Conservation (phyloP, 2,329 filamentous ascomycete genomes). For the Penicillium hesseltinei region DNA sequence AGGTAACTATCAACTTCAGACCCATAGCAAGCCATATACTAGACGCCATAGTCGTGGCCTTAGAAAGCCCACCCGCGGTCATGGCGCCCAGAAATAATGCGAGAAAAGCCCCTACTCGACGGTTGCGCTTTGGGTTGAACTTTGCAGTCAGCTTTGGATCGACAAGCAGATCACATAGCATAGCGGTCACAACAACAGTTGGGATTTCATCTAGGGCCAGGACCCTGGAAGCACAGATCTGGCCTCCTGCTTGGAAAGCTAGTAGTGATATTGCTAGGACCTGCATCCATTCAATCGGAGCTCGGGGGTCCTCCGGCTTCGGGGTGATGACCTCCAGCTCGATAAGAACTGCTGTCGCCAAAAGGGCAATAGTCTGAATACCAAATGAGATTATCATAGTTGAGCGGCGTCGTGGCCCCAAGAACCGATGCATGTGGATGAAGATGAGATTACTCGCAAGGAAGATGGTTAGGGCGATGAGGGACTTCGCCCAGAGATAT, state of each 20-base stretch:
- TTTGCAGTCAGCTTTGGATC: conserved; percentile 31
- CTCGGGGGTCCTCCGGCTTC: conserved; percentile 28
- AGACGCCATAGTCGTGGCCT: conserved; percentile 34
- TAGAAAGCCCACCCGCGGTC: conserved; percentile 42
- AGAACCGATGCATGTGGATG: conserved; percentile 33
- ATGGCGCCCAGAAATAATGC: conserved; percentile 43
- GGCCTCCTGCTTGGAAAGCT: conserved; percentile 43
- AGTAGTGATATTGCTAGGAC: conserved; percentile 40
- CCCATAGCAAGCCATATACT: conserved; percentile 43
- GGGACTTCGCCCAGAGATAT: conserved; percentile 45
- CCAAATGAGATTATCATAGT: conserved; percentile 42
- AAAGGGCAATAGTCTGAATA: conserved; percentile 37
- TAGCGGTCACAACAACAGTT: conserved; percentile 43
- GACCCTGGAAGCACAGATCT: conserved; percentile 40
- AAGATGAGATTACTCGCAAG: conserved; percentile 42
- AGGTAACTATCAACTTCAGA: conserved; percentile 36
- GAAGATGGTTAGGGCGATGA: conserved; percentile 42
- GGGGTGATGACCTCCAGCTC: conserved; percentile 34
- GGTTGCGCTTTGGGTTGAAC: conserved; percentile 33
- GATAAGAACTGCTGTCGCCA: conserved; percentile 37
- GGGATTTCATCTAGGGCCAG: conserved; percentile 42
- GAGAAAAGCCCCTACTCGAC: conserved; percentile 38
- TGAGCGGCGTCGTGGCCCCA: conserved; percentile 36
- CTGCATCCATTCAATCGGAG: conserved; percentile 38
- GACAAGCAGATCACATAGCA: conserved; percentile 41